A percentile compares a stretch with the other conserved stretches of the same genome.
Conservation (phyloP, 495 filamentous ascomycete species). For the Ascobolus immersus region DNA sequence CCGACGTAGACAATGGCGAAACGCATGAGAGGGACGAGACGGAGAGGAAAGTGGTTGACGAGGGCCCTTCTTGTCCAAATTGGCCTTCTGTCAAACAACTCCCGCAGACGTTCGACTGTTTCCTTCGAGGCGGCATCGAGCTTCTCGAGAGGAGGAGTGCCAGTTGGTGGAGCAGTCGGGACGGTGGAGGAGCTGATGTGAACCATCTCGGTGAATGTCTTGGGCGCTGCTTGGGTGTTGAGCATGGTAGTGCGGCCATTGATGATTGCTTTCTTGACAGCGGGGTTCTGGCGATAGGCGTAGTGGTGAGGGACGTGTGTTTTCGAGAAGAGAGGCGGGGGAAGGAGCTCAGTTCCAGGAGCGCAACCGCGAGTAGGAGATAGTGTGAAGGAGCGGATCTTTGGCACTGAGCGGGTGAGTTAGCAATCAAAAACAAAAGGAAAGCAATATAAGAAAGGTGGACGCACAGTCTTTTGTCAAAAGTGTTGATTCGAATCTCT, state of each 20-base stretch:
- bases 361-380: slow-evolving; percentile 33
- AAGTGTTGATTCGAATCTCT: too few species aligned
- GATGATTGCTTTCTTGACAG: slow-evolving; percentile 24
- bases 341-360: slow-evolving; percentile 41
- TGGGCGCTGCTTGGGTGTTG: slow-evolving; percentile 27
- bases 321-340: slow-evolving; percentile 41
- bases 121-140: slow-evolving; percentile 26
- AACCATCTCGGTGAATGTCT: slow-evolving; percentile 33
- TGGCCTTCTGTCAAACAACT: slow-evolving; percentile 42
- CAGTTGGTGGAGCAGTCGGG: slow-evolving; percentile 18
- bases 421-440: too few species aligned
- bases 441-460: too few species aligned
- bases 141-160: slow-evolving; percentile 23
- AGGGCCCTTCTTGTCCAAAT: slow-evolving; percentile 67
- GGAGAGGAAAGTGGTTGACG: slow-evolving; percentile 28
- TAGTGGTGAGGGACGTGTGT: slow-evolving; percentile 19
- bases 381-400: too few species aligned
- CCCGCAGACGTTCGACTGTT: slow-evolving; percentile 28
- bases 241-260: slow-evolving; percentile 28
- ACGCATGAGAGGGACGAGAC: slow-evolving; percentile 13
- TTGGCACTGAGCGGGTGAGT: too few species aligned
- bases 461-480: too few species aligned
- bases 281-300: slow-evolving; percentile 33
- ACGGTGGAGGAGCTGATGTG: slow-evolving; percentile 29
- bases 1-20: slow-evolving; percentile 30